Base-by-base conservation (phyloP, 345 rosid genomes). In the Carallia brachiata region DNA sequence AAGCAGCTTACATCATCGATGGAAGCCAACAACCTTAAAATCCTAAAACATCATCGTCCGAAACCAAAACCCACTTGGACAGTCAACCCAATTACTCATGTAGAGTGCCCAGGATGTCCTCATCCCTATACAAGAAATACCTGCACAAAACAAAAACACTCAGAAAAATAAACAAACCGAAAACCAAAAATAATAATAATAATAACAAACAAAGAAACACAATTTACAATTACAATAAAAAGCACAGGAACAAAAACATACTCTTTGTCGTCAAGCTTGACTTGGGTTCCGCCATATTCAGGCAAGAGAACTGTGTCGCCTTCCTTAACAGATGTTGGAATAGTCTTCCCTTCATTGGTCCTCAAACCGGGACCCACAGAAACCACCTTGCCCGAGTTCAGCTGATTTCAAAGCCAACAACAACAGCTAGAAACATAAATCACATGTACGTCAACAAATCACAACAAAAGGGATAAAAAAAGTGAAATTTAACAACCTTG, bases 271-370 rank as follows among this genome's bases (percentile, higher is more conserved):
- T 84, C 93, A 48, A 90, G 96, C 84, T 88, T 92, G 68, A 92
- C 87, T 50, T 84, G 82, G 3, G 91, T 83, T 31, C 98, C 98
- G 0, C 93, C 95, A 73, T 82, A 90, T 55, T 87, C 95, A 2
- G 98, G 97, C 75, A 92, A 76, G 59, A 92, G 98, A 62, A 90
- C 98, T 8, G 88, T 84, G 71, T 92, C 98, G 7, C 97, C 97
- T 84, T 92, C 96, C 82, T 90, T 92, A 0, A 92, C 84, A 1
- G 86, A 71, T 10, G 88, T 81, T 17, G 91, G 86, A 47, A 90
- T 77, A n/a, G 77, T 40, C 13, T 87, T 87, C 62, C 95, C 97
- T 7, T 89, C 90, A 48, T 66, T 77, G 74, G 72, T 88, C 16
- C 86, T 81, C 56, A 81, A 72, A 31, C 98, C 95, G 13, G 92